Base-by-base conservation (phyloP, 179 eudicot genomes). In the Sideroxylon spinosum region DNA sequence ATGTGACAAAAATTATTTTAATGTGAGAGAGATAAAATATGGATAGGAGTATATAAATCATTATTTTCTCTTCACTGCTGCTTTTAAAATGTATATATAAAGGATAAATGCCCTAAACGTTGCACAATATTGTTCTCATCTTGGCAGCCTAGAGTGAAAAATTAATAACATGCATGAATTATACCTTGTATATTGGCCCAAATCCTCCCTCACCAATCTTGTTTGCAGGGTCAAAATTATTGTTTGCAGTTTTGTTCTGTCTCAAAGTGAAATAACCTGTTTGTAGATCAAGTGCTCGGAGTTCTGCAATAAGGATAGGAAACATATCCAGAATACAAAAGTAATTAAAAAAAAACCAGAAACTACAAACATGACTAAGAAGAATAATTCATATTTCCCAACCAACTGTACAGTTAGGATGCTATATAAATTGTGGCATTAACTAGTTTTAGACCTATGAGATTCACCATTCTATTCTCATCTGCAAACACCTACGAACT, bases 141-240 rank as follows among this genome's bases (percentile, higher is more conserved):
- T 50, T 66, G 70, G 0, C 9, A 63, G 14, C 8, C 25, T 3
- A 25, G 2, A 0, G n/a, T 9, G 29, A 22, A 29, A 67, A 29
- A 67, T 25, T 25, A 10, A 25, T 29, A 32, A 29, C 10, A 29
- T 20, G 78, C 22, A 19, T 72, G 48, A 68, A 37, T 14, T 20
- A 19, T 65, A 87, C 91, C 89, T 88, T 86, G n/a, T n/a, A n/a
- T n/a, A n/a, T n/a, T n/a, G n/a, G n/a, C n/a, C n/a, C n/a, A n/a
- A n/a, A n/a, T n/a, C 91, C 91, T 70, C 91, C 89, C 85, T 88
- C 91, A 17, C 91, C 91, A 76, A 88, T 86, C 84, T 88, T 88
- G 46, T 86, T 88, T n/a, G n/a, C n/a, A n/a, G n/a, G n/a, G n/a
- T n/a, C n/a, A n/a, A n/a, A n/a, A n/a, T n/a, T n/a, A n/a, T n/a